Conservation (phyloP, 2,329 filamentous ascomycete genomes). For the Verticillium nonalfalfae region DNA sequence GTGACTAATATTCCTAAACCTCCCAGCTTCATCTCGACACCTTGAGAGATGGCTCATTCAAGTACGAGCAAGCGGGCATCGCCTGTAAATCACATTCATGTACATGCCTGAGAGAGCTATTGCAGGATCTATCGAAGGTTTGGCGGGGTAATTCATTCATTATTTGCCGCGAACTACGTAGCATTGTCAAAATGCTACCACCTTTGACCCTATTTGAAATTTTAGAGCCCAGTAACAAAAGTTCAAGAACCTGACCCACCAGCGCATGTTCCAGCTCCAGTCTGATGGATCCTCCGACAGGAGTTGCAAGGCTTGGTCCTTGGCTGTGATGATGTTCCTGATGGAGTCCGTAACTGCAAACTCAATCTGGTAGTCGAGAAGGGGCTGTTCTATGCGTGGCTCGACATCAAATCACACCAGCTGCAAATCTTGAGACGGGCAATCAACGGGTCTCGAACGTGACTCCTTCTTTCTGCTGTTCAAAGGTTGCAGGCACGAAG, state of each 20-base stretch:
- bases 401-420: not conserved
- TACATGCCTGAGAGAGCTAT: too few species aligned
- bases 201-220: too few species aligned
- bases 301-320: slow-evolving; percentile 5
- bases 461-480: not conserved
- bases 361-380: slow-evolving; percentile 20
- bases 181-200: too few species aligned
- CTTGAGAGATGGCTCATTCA: too few species aligned
- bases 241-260: slow-evolving; percentile 13
- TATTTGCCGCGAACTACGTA: too few species aligned
- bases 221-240: too few species aligned
- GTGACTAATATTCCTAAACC: too few species aligned
- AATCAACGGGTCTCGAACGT: not conserved
- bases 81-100: too few species aligned
- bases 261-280: slow-evolving; percentile 16
- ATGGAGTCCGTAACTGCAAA: slow-evolving; percentile 16
- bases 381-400: slow-evolving; percentile 8
- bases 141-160: too few species aligned
- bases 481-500: not conserved
- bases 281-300: slow-evolving; percentile 15
- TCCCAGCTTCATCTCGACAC: too few species aligned
- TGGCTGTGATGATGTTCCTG: slow-evolving; percentile 10
- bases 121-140: too few species aligned
- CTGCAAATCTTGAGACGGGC: not conserved
- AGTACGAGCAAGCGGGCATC: too few species aligned